Base-by-base conservation (phyloP, 257 asterid genomes). In the Solanum arcanum region DNA sequence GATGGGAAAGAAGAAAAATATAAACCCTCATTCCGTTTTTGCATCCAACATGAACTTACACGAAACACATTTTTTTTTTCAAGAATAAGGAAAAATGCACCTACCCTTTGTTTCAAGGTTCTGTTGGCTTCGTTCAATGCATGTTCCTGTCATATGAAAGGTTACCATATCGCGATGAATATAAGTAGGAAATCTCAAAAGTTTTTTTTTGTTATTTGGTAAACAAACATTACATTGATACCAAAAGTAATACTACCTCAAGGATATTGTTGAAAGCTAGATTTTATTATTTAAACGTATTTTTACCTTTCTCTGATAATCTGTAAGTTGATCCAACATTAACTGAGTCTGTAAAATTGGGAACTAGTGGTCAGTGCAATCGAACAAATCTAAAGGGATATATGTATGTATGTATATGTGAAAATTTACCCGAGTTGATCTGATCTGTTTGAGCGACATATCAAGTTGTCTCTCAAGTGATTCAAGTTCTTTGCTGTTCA, bases 401-500 rank as follows among this genome's bases (percentile, higher is more conserved):
- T 37, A 37, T 37, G 7, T 35, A 35, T 35, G 7, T 35, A 35
- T 37, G 7, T 37, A 6, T 60, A 13, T 44, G 8, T 56, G 64
- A 56, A 86, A 6, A 29, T 81, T 49, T 92, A 96, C 99, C 92
- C 99, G 88, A 68, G 98, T 95, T 86, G 98, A 95, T 94, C 99
- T 91, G 90, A 97, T 96, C 89, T 95, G 99, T 94, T 97, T 97
- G 31, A 97, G 94, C 3, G 99, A 96, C 95, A 93, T 90, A 77
- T 97, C 99, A 77, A 97, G 99, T 86, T 97, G 99, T 86, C 95
- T 94, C 88, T 97, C 99, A 42, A 97, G 94, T 44, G 98, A 93
- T 90, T 97, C 99, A 59, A 97, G 99, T 76, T 97, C 99, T 92
- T 94, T 95, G 95, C 98, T 94, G 94, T 94, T 97, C 90, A 95